Percentiles rank a stretch among this genome's conserved stretches.
Evolutionary conservation across 2,329 filamentous ascomycete genomes (phyloP).

Genomic region (Cercospora sp.): DNA sequence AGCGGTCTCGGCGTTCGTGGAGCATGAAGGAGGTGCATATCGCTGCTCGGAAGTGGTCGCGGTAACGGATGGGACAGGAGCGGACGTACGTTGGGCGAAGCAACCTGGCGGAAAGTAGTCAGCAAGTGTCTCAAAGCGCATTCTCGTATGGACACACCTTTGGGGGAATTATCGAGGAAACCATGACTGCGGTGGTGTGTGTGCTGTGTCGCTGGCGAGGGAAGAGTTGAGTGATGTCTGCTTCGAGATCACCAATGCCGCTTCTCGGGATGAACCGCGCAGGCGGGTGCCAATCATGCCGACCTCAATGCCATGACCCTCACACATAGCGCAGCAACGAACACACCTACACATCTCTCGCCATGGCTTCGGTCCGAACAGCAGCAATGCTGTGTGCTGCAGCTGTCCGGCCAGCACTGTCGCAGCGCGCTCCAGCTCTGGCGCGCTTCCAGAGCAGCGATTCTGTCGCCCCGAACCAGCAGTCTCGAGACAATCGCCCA

Average conservation of each 20-base stretch:
- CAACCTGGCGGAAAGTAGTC: constrained; percentile 58
- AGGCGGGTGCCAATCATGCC: constrained; percentile 7
- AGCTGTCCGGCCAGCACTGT: constrained; percentile 30
- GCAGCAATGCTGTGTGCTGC: constrained; percentile 44
- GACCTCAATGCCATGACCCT: constrained; percentile 19
- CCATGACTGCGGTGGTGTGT: constrained; percentile 37
- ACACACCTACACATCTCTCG: constrained; percentile 9
- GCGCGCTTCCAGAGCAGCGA: constrained; percentile 24
- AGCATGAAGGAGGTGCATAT: neutral
- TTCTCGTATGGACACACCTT: constrained; percentile 68
- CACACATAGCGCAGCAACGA: constrained; percentile 10
- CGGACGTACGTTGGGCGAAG: constrained; percentile 75
- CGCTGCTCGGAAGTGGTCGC: constrained; percentile 9
- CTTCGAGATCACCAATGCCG: constrained; percentile 18
- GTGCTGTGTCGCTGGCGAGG: constrained; percentile 24
- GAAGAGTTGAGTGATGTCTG: constrained; percentile 14
- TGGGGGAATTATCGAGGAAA: constrained; percentile 95
- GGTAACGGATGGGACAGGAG: neutral
- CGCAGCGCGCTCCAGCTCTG: constrained; percentile 28
- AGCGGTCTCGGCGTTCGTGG: neutral
- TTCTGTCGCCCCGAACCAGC: constrained; percentile 18
- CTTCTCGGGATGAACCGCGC: neutral
- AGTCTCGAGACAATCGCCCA: constrained; percentile 17
- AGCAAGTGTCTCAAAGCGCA: constrained; percentile 36
- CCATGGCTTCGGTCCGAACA: constrained; percentile 36